Evolutionary conservation across 768 basidiomycete genomes (phyloP), one percentile per base, ranked within the genome.

Genomic region (Russula ochroleuca): DNA sequence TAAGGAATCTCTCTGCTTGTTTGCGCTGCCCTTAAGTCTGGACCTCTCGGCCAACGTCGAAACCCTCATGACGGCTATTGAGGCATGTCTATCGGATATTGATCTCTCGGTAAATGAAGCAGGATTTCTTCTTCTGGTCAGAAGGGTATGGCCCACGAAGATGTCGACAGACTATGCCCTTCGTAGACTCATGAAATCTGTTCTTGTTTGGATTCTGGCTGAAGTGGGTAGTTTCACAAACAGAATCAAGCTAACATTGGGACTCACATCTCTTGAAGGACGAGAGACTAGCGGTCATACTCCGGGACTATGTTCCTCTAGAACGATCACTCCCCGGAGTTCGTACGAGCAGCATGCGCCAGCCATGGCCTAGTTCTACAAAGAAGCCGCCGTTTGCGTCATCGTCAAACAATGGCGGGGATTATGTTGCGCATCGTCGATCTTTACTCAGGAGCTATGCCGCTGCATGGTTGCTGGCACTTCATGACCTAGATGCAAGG

Each of bases 31-130:
- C 1, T 73, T 88, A 11, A 83, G 86, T 0, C 79, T 92, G 47
- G 91, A 93, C 67, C 74, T 85, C 14, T 87, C 90, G 1, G 78
- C 79, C 19, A 84, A 85, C 51, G 88, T 93, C 8, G 90, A 92
- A 69, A 82, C 80, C 0, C 76, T 94, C 33, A 82, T 91, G 21
- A 79, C 84, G 8, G 80, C 87, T 5, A 82, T 92, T 31, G 90
- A 92, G 71, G 81, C 82, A 5, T 87, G 85, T 68, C 76, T 94
- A 25, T 76, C 78, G 6, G 88, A 91, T 68, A 71, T 90, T 28
- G 85, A 92, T 72, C 75, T 94, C 33, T 82, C 86, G 3, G 78
- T 85, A 31, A 90, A 91, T 68, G 92, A 94, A 73, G 77, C 80
- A 41, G 91, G 86, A 2, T 81, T 93, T 61, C 72, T 90, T 9